A percentile compares a stretch with the other conserved stretches of the same genome.
Conservation (phyloP, 169 alveolate species). For the Amoebophrya sp. region DNA sequence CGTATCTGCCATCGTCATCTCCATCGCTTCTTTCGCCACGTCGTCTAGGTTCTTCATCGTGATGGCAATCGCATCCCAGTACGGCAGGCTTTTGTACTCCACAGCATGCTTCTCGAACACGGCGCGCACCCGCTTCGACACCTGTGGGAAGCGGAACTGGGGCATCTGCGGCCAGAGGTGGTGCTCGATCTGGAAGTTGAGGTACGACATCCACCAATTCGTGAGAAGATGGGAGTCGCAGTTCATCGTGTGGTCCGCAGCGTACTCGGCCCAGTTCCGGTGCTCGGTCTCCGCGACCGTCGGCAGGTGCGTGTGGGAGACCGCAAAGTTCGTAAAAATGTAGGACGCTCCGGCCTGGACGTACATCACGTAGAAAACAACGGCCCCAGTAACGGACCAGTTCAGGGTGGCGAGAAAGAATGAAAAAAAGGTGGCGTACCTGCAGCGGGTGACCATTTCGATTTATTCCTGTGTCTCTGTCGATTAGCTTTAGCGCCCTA, state of each 20-base stretch:
- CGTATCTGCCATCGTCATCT: too few relatives aligned
- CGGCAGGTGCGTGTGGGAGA: slow-evolving; percentile 13
- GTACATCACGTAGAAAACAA: not conserved
- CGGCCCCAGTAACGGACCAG: too few relatives aligned
- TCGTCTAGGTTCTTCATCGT: not conserved
- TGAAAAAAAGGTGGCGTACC: too few relatives aligned
- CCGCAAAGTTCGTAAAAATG: not conserved
- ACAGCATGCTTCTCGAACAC: not conserved
- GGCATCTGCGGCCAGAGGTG: slow-evolving; percentile 2
- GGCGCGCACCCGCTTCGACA: not conserved
- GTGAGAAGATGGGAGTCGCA: not conserved
- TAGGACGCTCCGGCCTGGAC: not conserved
- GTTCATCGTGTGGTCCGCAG: slow-evolving; percentile 11
- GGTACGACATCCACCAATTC: slow-evolving; percentile 16
- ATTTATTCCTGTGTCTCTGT: too few relatives aligned
- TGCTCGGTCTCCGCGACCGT: not conserved
- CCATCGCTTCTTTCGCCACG: not conserved
- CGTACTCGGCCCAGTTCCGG: slow-evolving; percentile 18
- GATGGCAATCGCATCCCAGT: not conserved
- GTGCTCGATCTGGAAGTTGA: slow-evolving; percentile 5
- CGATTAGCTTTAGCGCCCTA: too few relatives aligned
- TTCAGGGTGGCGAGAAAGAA: too few relatives aligned
- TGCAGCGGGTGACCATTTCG: too few relatives aligned
- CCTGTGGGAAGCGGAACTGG: not conserved
- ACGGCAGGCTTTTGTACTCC: not conserved